phyloP scores from a whole-genome alignment of 495 filamentous ascomycete genomes.

The Lasiosphaeriaceae sp. region DNA sequence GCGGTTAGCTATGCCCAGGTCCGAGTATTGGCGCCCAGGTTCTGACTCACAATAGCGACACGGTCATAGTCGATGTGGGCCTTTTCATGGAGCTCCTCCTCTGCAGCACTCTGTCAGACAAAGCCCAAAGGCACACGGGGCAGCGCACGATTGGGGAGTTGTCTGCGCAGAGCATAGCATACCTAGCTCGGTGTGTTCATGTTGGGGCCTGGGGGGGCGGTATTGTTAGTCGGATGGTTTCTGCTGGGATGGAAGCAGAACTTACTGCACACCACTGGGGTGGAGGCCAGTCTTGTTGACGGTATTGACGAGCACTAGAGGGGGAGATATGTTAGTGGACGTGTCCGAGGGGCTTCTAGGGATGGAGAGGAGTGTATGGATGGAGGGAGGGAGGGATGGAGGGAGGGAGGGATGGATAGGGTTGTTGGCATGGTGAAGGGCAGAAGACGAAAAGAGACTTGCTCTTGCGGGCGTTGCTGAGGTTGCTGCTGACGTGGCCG shows the following conservation, averaged over 20 bases:
- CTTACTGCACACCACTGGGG: constrained; percentile 89
- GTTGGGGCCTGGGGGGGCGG: constrained; percentile 57
- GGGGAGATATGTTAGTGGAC: constrained; percentile 43
- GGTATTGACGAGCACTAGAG: constrained; percentile 59
- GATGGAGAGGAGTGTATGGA: background rate
- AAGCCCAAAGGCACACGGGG: background rate
- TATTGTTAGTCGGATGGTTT: constrained; percentile 7
- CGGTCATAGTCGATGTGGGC: constrained; percentile 99
- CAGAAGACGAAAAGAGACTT: constrained; percentile 17
- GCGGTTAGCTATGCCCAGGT: constrained; percentile 14
- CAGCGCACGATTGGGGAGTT: background rate
- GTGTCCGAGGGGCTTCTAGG: background rate
- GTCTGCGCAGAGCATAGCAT: constrained; percentile 12
- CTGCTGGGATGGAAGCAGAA: constrained; percentile 21
- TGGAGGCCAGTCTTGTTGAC: constrained; percentile 88
- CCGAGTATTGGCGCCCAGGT: background rate
- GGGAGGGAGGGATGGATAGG: background rate
- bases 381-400: background rate
- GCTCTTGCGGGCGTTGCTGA: constrained; percentile 38
- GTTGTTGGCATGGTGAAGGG: background rate
- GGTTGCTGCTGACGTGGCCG: constrained; percentile 27
- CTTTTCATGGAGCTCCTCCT: constrained; percentile 96
- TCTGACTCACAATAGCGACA: constrained; percentile 74
- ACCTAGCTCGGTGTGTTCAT: constrained; percentile 87
- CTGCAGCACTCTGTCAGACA: constrained; percentile 26